Evolutionary conservation across 306 rosid species (phyloP), one percentile per base, ranked within the genome.

Genomic region (Betula pendula): DNA sequence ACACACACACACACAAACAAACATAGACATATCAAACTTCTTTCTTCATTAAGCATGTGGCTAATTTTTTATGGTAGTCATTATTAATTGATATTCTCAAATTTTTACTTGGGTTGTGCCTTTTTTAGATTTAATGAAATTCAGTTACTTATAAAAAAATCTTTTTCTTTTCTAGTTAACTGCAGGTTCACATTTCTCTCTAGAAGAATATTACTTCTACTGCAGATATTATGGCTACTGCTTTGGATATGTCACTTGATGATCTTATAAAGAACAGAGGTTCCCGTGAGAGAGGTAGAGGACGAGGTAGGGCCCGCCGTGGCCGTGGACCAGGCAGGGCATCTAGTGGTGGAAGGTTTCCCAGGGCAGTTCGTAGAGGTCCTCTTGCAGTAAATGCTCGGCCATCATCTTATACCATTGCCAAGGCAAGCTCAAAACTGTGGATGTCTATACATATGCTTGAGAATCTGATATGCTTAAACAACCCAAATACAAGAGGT

Each of bases 371-470:
- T 82, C 97, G 90, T 42, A 89, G 97, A 80, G 97, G 85, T 71
- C 97, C 97, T 83, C 88, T 88, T 33, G 48, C 82, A 70, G 80
- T 90, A 70, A 86, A 78, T 84, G 52, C 93, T 55, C 91, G 91
- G 60, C 89, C 92, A 40, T 88, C 96, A n/a, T 79, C 97, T 40
- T 84, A 84, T 84, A 79, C 88, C 77, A 95, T 95, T 88, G 89
- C 97, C 83, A 95, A 95, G 99, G 99, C 99, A 95, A 95, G 99
- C 99, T 85, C 80, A 65, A 87, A 87, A 83, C 81, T 75, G 88
- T 84, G 78, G 97, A 86, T 89, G 91, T 85, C 87, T 84, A 83
- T 90, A 86, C 89, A 87, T 87, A 84, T 90, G 88, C 84, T 83
- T 86, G 90, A 90, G 90, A 87, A 75, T 90, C 87, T 89, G 96